These are phyloP conservation scores for Lomentospora prolificans DNA, from an alignment of 2,329 filamentous ascomycete genomes.

Conservation along the genomic window DNA sequence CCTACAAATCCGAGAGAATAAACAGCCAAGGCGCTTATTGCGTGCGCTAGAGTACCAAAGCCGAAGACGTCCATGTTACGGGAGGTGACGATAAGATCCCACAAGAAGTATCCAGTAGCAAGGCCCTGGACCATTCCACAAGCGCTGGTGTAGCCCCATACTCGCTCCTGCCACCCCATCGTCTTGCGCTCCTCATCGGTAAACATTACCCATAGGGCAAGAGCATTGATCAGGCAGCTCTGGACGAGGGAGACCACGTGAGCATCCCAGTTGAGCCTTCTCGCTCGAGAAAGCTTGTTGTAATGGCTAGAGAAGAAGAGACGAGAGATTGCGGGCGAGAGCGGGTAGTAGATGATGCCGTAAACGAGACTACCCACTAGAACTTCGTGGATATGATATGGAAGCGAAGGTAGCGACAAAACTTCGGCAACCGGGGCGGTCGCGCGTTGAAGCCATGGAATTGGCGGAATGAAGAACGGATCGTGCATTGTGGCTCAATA, in stretches of 20 bases:
- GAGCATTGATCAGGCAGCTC: slow-evolving; percentile 57
- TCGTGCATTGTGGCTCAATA: slow-evolving; percentile 52
- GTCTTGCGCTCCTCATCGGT: slow-evolving; percentile 55
- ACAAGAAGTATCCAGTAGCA: slow-evolving; percentile 74
- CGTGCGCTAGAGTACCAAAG: slow-evolving; percentile 67
- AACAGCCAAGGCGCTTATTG: slow-evolving; percentile 61
- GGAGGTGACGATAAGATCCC: slow-evolving; percentile 65
- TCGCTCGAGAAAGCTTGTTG: slow-evolving; percentile 50
- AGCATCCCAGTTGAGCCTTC: slow-evolving; percentile 69
- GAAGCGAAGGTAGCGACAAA: slow-evolving; percentile 54
- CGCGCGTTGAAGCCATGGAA: slow-evolving; percentile 45
- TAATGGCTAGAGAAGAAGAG: slow-evolving; percentile 56
- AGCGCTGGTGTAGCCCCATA: slow-evolving; percentile 70
- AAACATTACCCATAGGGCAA: slow-evolving; percentile 67
- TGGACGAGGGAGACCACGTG: slow-evolving; percentile 80
- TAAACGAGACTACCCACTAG: slow-evolving; percentile 58
- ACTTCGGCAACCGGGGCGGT: slow-evolving; percentile 55
- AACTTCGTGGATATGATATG: slow-evolving; percentile 70
- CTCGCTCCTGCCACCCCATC: slow-evolving; percentile 57
- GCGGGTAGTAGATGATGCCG: slow-evolving; percentile 52
- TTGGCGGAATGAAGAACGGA: slow-evolving; percentile 55
- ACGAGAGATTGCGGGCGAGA: slow-evolving; percentile 59
- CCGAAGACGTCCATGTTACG: slow-evolving; percentile 64
- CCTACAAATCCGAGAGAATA: slow-evolving; percentile 74
- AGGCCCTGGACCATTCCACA: slow-evolving; percentile 66